Base-by-base conservation (phyloP, 768 basidiomycete genomes). In the Mycena amicta region DNA sequence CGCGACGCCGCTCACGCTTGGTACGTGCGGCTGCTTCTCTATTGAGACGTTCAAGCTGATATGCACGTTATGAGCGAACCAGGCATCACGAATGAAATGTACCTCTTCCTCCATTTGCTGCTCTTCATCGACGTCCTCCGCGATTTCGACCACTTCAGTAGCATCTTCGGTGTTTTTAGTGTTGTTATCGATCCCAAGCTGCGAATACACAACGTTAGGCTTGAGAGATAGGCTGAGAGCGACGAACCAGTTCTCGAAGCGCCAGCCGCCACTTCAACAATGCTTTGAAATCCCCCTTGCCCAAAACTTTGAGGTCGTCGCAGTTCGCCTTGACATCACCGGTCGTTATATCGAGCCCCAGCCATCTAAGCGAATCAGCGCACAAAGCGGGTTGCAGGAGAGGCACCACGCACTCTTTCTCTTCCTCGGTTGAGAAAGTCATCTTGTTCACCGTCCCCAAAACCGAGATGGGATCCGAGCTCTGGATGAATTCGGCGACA, bases 231-330 rank as follows among this genome's bases (percentile, higher is more conserved):
- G 46, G 5, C 37, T 39, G 33, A 56, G 30, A 57, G 31, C 3
- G 39, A 68, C 78, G n/a, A 54, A 92, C 93, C 81, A 98, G 93
- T 74, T 98, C 88, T 27, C 97, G 88, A 29, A 98, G 77, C 4
- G 86, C 84, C 41, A 86, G 73, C 50, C 97, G 83, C 96, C 96
- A 99, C 75, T 89, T 98, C 57, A 98, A 78, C 54, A 99, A 75
- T 8, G 82, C 68, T 72, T 98, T 98, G 79, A 99, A 99, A 69
- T 99, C 97, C 27, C 95, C 91, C 75, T 98, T 99, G 30, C 97
- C 97, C 30, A 99, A 77, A 3, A 99, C 97, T 71, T 96, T 98
- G 63, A 99, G 80, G 79, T 99, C 97, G 22, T 88, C 84, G 64
- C 88, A 90, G 70, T 92, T 93, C n/a, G 81, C 78, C 70, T 85